phyloP scores from a whole-genome alignment of 2,329 filamentous ascomycete species.

The Stagonosporopsis cucurbitacearum region DNA sequence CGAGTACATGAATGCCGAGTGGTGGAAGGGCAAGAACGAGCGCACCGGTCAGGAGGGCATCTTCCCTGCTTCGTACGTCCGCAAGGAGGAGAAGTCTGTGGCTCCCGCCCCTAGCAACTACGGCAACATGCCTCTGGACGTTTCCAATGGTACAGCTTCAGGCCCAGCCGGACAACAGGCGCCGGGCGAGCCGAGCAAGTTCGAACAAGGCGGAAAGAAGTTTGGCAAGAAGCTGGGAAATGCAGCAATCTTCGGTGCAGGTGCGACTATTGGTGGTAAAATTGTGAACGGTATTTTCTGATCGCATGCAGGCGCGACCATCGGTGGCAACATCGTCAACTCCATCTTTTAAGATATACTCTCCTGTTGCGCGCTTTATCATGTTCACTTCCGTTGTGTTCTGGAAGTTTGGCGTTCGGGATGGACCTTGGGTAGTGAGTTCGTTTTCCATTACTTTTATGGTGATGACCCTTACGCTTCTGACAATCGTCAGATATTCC shows the following conservation, averaged over 20 bases:
- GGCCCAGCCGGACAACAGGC: constrained; percentile 7
- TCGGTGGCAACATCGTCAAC: constrained; percentile 82
- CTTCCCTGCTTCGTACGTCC: constrained; percentile 91
- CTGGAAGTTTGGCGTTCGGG: constrained; percentile 12
- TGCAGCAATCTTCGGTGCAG: constrained; percentile 88
- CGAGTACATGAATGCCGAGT: constrained; percentile 96
- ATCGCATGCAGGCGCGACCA: constrained; percentile 78
- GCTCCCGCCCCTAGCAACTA: constrained; percentile 65
- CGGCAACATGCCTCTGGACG: constrained; percentile 75
- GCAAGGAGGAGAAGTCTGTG: constrained; percentile 67
- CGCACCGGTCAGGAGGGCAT: constrained; percentile 87
- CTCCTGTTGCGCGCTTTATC: constrained; percentile 5
- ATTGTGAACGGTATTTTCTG: constrained; percentile 63
- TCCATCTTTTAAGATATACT: constrained; percentile 27
- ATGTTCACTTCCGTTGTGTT: constrained; percentile 12
- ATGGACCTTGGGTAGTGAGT: constrained; percentile 12
- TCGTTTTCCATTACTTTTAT: neutral
- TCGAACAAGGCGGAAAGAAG: constrained; percentile 83
- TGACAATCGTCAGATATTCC: constrained; percentile 16
- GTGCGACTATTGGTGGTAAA: constrained; percentile 87
- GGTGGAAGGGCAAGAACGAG: constrained; percentile 91
- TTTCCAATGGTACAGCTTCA: constrained; percentile 63
- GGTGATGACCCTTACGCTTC: constrained; percentile 3
- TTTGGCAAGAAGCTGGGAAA: constrained; percentile 93
- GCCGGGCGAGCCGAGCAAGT: constrained; percentile 65